Conservation (phyloP, 2,329 filamentous ascomycete genomes). For the Apiospora saccharicola region DNA sequence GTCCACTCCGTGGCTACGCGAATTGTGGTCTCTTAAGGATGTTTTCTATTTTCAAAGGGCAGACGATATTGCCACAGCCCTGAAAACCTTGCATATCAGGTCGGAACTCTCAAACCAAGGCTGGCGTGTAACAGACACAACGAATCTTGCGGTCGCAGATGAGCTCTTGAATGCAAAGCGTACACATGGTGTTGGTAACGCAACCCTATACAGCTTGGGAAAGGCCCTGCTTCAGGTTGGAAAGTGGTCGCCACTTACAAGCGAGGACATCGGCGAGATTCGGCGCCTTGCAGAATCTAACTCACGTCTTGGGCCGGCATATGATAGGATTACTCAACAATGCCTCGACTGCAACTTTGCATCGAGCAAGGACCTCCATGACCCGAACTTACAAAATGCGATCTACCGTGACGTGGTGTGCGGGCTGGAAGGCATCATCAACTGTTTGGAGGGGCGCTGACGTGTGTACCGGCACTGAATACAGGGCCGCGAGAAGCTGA, state of each 20-base stretch:
- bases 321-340: constrained; percentile 35
- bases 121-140: not conserved
- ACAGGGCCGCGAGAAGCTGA: too few relatives aligned
- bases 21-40: constrained; percentile 27
- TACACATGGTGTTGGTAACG: constrained; percentile 34
- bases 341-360: constrained; percentile 39
- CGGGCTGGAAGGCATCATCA: constrained; percentile 24
- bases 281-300: constrained; percentile 30
- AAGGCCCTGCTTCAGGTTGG: constrained; percentile 40
- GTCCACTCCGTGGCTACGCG: constrained; percentile 29
- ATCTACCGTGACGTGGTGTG: constrained; percentile 32
- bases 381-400: constrained; percentile 30
- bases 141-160: constrained; percentile 8
- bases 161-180: constrained; percentile 26
- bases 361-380: constrained; percentile 30
- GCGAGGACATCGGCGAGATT: constrained; percentile 33
- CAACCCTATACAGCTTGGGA: constrained; percentile 38
- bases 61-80: constrained; percentile 26
- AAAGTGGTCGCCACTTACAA: constrained; percentile 24
- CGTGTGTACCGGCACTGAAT: not conserved
- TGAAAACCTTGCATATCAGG: constrained; percentile 30
- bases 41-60: constrained; percentile 28
- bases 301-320: constrained; percentile 31
- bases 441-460: constrained; percentile 13
- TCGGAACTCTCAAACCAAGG: constrained; percentile 23